Evolutionary conservation across 83 land plant species (phyloP).

Genomic region (Picea mariana): DNA sequence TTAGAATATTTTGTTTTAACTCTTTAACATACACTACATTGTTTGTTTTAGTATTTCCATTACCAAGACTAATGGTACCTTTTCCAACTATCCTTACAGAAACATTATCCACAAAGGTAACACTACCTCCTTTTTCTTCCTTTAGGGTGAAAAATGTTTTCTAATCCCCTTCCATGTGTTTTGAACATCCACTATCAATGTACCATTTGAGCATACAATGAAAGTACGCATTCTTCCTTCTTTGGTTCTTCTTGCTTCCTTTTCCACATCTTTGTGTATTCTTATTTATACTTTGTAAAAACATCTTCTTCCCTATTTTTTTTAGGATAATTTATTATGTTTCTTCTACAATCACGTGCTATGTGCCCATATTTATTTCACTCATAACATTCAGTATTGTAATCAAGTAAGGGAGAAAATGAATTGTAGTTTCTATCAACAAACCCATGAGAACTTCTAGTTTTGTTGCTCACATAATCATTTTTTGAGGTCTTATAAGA

Average conservation of each 20-base stretch:
- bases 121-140: background rate
- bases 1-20: background rate
- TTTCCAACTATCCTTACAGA: background rate
- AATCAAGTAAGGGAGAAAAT: no score
- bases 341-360: no score
- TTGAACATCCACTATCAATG: background rate
- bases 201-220: background rate
- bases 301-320: no score
- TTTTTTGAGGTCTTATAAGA: no score
- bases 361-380: no score
- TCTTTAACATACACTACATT: background rate
- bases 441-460: no score
- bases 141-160: background rate
- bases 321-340: no score
- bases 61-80: background rate
- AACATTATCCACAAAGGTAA: background rate
- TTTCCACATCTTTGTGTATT: background rate
- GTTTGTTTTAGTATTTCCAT: background rate
- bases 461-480: no score
- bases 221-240: background rate
- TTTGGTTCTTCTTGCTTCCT: background rate
- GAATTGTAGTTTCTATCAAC: no score
- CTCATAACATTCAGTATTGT: no score
- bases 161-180: background rate
- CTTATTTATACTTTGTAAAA: background rate